Conservation (phyloP, 768 basidiomycete species). For the Auriscalpium vulgare region DNA sequence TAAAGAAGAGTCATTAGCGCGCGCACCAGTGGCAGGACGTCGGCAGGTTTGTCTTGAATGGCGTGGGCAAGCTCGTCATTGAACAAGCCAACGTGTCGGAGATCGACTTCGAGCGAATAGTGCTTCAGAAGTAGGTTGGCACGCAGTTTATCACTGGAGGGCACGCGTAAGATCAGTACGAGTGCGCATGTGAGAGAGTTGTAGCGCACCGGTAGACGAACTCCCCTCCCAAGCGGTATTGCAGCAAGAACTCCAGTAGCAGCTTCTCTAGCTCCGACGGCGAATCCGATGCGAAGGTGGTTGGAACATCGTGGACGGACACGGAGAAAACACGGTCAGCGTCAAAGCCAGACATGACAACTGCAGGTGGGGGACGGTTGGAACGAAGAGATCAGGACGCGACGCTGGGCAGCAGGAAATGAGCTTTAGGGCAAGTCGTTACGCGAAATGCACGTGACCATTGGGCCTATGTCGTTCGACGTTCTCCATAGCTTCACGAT, state of each 20-base stretch:
- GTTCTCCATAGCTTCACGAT: no score
- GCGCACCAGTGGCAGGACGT: conserved; percentile 79
- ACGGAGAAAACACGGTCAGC: conserved; percentile 75
- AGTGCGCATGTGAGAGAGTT: background rate
- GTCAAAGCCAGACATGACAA: conserved; percentile 80
- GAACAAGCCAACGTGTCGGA: conserved; percentile 50
- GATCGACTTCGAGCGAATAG: conserved; percentile 51
- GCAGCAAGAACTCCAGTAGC: conserved; percentile 78
- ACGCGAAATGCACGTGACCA: background rate
- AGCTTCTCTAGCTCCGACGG: conserved; percentile 77
- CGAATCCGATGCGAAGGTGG: conserved; percentile 52
- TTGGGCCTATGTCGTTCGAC: background rate
- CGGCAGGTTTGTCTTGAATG: conserved; percentile 84
- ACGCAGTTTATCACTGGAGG: conserved; percentile 72
- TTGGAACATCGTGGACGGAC: conserved; percentile 59
- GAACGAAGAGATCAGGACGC: background rate
- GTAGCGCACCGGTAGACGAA: conserved; percentile 78
- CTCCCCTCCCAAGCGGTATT: conserved; percentile 82
- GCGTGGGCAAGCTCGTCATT: conserved; percentile 92
- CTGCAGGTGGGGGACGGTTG: conserved; percentile 12
- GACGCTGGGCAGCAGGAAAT: conserved; percentile 4
- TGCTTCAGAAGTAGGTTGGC: conserved; percentile 87
- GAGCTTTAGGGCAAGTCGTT: conserved; percentile 1
- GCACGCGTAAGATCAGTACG: background rate
- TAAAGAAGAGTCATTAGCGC: background rate